Percentiles rank a stretch among this genome's conserved stretches.
Conservation (phyloP, 1,139 yeast genomes). For the Scheffersomyces insectosa region DNA sequence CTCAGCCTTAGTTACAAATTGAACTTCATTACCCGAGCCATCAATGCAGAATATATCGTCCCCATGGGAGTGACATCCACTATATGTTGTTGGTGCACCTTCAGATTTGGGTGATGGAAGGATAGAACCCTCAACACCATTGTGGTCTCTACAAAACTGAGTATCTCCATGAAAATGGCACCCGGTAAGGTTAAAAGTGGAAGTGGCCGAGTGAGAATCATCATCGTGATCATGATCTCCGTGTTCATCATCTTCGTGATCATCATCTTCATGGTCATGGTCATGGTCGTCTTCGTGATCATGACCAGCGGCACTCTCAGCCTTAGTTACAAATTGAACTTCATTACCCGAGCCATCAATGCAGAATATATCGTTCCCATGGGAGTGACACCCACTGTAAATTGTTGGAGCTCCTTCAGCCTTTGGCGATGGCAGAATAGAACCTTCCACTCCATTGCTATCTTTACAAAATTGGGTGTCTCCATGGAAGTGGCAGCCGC, state of each 20-base stretch:
- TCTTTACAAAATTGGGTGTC: conserved; percentile 23
- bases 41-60: conserved; percentile 23
- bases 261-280: no score
- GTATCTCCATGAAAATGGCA: conserved; percentile 30
- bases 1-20: conserved; percentile 17
- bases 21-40: conserved; percentile 20
- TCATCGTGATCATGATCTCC: no score
- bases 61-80: conserved; percentile 32
- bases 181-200: conserved; percentile 12
- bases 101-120: conserved; percentile 24
- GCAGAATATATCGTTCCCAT: conserved; percentile 4
- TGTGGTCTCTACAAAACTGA: conserved; percentile 24
- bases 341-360: conserved; percentile 3
- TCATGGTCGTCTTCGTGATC: no score
- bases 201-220: no score
- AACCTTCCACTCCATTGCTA: conserved; percentile 28
- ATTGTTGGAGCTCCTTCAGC: conserved; percentile 18
- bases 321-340: conserved; percentile 6
- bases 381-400: conserved; percentile 6
- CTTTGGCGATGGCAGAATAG: conserved; percentile 26
- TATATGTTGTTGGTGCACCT: conserved; percentile 21
- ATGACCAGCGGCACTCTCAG: not conserved
- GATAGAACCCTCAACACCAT: conserved; percentile 30
- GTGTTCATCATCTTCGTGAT: no score
- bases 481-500: conserved; percentile 32